A percentile compares a stretch with the other conserved stretches of the same genome.
Evolutionary conservation across 768 basidiomycete genomes (phyloP).

Genomic region (Lactarius hatsudake): DNA sequence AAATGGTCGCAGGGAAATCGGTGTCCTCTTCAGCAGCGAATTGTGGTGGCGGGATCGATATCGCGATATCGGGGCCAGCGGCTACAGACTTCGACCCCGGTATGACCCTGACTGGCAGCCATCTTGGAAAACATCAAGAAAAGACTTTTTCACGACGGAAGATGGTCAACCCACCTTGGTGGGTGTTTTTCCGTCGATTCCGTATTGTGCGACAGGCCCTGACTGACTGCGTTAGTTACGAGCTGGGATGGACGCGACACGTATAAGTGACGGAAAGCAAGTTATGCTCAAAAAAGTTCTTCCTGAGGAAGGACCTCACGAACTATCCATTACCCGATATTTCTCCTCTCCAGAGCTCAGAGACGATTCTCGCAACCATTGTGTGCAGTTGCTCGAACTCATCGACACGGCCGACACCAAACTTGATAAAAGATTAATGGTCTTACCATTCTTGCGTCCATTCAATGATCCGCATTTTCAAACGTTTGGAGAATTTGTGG

Average conservation of each 20-base stretch:
- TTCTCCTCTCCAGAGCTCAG: slow-evolving; percentile 17
- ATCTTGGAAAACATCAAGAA: slow-evolving; percentile 7
- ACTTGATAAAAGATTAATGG: slow-evolving; percentile 18
- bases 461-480: slow-evolving; percentile 26
- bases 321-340: slow-evolving; percentile 6
- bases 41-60: slow-evolving; percentile 19
- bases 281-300: slow-evolving; percentile 29
- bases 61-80: slow-evolving; percentile 9
- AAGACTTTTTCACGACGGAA: slow-evolving; percentile 12
- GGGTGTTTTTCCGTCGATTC: background rate
- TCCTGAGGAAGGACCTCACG: slow-evolving; percentile 16
- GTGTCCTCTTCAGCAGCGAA: slow-evolving; percentile 14
- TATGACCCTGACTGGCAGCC: slow-evolving; percentile 17
- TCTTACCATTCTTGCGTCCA: slow-evolving; percentile 25
- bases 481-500: slow-evolving; percentile 27
- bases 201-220: background rate
- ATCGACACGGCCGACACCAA: slow-evolving; percentile 10
- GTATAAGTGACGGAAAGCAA: slow-evolving; percentile 20
- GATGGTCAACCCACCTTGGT: slow-evolving; percentile 18
- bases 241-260: slow-evolving; percentile 24
- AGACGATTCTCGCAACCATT: slow-evolving; percentile 22
- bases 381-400: slow-evolving; percentile 24
- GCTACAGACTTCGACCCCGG: slow-evolving; percentile 19
- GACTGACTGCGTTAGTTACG: slow-evolving; percentile 1
- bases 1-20: background rate